Conservation (phyloP, 106 monocot species). For the Narthecium ossifragum region DNA sequence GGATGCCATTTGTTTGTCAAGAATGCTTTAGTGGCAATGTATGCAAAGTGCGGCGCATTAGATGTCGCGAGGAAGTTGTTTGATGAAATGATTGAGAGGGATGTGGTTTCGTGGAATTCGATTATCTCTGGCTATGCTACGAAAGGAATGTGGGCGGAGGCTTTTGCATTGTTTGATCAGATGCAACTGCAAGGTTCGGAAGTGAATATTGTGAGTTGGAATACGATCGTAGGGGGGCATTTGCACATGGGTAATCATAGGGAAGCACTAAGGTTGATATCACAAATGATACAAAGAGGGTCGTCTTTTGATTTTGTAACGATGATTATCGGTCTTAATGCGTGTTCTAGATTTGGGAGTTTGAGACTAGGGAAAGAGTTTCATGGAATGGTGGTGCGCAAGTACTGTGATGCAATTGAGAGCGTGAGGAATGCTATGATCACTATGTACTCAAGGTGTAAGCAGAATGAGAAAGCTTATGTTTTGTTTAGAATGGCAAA, state of each 20-base stretch:
- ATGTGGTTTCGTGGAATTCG: constrained; percentile 49
- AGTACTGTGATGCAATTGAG: constrained; percentile 15
- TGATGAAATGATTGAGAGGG: constrained; percentile 58
- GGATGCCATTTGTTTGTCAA: constrained; percentile 29
- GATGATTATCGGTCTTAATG: constrained; percentile 32
- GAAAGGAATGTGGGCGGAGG: constrained; percentile 36
- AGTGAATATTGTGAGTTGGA: constrained; percentile 38
- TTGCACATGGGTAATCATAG: constrained; percentile 20
- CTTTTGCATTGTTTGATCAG: constrained; percentile 30
- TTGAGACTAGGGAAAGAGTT: constrained; percentile 44
- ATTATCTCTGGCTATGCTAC: constrained; percentile 45
- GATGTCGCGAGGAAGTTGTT: constrained; percentile 46
- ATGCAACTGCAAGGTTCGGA: constrained; percentile 18
- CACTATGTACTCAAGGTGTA: constrained; percentile 51
- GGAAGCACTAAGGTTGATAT: constrained; percentile 42
- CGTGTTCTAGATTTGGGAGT: constrained; percentile 24
- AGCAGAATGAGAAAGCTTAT: constrained; percentile 13
- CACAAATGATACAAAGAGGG: constrained; percentile 20
- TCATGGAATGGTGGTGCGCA: constrained; percentile 30
- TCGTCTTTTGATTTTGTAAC: constrained; percentile 25
- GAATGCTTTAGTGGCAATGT: constrained; percentile 63
- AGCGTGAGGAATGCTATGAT: constrained; percentile 41
- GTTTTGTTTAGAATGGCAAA: constrained; percentile 17
- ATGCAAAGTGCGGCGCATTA: constrained; percentile 45
- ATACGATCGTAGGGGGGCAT: constrained; percentile 23